Conservation (phyloP, 2,329 filamentous ascomycete genomes). For the Ascosphaera acerosa region DNA sequence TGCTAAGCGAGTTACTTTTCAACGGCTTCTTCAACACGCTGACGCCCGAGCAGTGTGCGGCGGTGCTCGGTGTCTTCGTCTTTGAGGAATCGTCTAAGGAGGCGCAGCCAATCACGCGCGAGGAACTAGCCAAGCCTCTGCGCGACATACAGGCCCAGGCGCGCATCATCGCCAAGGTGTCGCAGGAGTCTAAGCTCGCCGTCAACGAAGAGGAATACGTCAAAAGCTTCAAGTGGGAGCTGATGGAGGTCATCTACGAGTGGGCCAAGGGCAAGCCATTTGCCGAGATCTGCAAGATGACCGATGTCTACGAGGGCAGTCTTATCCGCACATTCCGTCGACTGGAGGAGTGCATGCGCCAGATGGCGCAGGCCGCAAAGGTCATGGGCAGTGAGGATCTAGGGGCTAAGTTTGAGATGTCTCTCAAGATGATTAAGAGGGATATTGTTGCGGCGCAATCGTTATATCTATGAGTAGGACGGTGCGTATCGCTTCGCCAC, state of each 20-base stretch:
- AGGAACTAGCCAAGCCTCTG: slow-evolving; percentile 67
- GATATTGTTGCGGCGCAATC: slow-evolving; percentile 92
- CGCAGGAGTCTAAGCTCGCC: slow-evolving; percentile 75
- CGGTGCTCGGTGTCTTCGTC: slow-evolving; percentile 78
- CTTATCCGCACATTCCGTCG: slow-evolving; percentile 89
- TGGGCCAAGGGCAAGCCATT: slow-evolving; percentile 86
- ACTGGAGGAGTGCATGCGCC: slow-evolving; percentile 74
- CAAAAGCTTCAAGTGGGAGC: slow-evolving; percentile 66
- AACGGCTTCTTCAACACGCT: slow-evolving; percentile 97
- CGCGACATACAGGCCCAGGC: slow-evolving; percentile 73
- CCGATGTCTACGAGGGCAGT: slow-evolving; percentile 89
- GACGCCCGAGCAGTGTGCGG: slow-evolving; percentile 62
- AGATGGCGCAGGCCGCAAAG: slow-evolving; percentile 87
- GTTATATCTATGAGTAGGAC: slow-evolving; percentile 52
- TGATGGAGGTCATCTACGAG: slow-evolving; percentile 87
- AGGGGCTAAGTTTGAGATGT: slow-evolving; percentile 71
- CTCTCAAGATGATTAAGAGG: slow-evolving; percentile 60
- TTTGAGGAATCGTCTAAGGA: slow-evolving; percentile 90
- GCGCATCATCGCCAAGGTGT: slow-evolving; percentile 71
- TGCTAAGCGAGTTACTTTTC: slow-evolving; percentile 81
- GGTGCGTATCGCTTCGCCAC: too few relatives aligned
- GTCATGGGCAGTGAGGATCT: slow-evolving; percentile 96
- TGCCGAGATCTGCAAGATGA: slow-evolving; percentile 96
- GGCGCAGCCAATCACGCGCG: slow-evolving; percentile 36
- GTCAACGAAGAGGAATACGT: slow-evolving; percentile 93